Evolutionary conservation across 768 basidiomycete species (phyloP), one percentile per base, ranked within the genome.

Genomic region (Steccherinum ochraceum): DNA sequence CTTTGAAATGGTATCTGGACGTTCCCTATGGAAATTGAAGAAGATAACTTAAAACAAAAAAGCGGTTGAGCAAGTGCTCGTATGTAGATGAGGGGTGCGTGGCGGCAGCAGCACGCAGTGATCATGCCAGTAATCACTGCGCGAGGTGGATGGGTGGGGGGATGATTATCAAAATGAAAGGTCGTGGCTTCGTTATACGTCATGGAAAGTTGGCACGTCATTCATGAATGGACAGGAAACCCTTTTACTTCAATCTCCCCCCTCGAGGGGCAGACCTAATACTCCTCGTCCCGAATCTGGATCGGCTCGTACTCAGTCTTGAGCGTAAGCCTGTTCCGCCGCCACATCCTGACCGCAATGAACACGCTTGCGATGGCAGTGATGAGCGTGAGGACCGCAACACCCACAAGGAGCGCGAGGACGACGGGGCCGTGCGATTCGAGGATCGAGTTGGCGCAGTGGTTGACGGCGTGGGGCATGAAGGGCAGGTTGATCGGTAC

Each of bases 371-470:
- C 54, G 40, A 49, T 10, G 51, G 19, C 5, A 7, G 41, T 10
- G 10, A 23, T 18, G 30, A 53, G 30, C 3, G 49, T 45, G 19
- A 50, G 18, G 4, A 50, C 25, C 39, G 43, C 21, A 19, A 44
- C 12, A n/a, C 58, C 58, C 18, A 41, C 40, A 11, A 59, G 49
- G 12, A 59, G 43, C 45, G 58, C 54, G 42, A 56, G 26, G n/a
- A 56, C 49, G 18, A 59, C 24, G 12, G 54, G 51, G 42, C 58
- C 56, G 49, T 53, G 52, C 41, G 51, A 35, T 30, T 49, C 53
- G 16, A 49, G 13, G 24, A 59, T 5, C n/a, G 43, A 43, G 19
- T 43, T 49, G 35, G 53, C 40, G 52, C 58, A 59, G 26, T 40
- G 39, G 24, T 25, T 26, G 40, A 51, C 43, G 5, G 41, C 42